phyloP scores from a whole-genome alignment of 2,329 filamentous ascomycete genomes.

The Ramichloridium luteum region DNA sequence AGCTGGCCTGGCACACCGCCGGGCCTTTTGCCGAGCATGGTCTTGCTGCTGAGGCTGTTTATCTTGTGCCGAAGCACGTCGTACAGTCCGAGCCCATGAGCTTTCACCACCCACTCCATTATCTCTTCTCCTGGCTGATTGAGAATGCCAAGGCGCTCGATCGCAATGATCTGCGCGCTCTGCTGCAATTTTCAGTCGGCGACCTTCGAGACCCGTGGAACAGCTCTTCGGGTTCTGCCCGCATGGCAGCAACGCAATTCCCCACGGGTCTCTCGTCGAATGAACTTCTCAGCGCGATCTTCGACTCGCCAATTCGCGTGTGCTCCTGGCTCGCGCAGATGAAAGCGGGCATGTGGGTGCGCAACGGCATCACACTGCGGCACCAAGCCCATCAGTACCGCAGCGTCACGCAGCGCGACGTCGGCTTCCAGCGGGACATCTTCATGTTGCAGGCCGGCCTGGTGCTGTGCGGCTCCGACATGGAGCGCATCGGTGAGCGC shows the following conservation, averaged over 20 bases:
- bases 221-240: too few species aligned
- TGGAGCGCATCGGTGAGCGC: constrained; percentile 30
- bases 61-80: constrained; percentile 70
- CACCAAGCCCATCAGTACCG: constrained; percentile 93
- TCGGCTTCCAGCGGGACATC: constrained; percentile 87
- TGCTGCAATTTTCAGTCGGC: constrained; percentile 60
- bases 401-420: constrained; percentile 76
- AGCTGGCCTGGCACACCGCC: constrained; percentile 66
- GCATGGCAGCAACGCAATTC: constrained; percentile 10
- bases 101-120: constrained; percentile 94
- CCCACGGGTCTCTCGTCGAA: constrained; percentile 15
- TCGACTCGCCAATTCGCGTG: constrained; percentile 86
- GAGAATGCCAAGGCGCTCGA: constrained; percentile 73
- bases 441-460: constrained; percentile 86
- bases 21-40: constrained; percentile 61
- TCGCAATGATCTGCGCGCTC: constrained; percentile 49
- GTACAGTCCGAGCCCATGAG: constrained; percentile 87
- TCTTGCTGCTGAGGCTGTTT: constrained; percentile 11
- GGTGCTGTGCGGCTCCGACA: constrained; percentile 69
- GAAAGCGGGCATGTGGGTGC: constrained; percentile 96
- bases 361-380: constrained; percentile 88
- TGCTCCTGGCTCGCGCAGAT: constrained; percentile 97
- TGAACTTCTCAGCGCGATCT: constrained; percentile 39
- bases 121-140: constrained; percentile 89
- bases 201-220: constrained; percentile 45